Base-by-base conservation (phyloP, 345 rosid species). In the Eutrema japonicum region DNA sequence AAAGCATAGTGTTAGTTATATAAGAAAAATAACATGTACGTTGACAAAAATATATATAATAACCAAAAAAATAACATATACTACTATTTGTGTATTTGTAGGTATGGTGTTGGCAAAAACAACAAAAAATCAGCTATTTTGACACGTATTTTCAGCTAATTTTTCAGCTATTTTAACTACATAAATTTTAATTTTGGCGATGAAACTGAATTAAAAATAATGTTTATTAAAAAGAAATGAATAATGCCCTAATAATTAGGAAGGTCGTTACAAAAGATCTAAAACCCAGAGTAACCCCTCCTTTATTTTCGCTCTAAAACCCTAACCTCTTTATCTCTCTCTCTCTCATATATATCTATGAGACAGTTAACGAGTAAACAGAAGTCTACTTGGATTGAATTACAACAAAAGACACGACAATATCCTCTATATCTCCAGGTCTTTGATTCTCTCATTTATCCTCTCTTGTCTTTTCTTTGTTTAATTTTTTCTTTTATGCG, bases 231-330 rank as follows among this genome's bases (percentile, higher is more conserved):
- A 27, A 49, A 2, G 35, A 63, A 63, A 33, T 64, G 13, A 64
- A 65, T 45, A 10, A 18, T 66, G 50, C 43, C 71, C 73, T 48
- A 12, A 50, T 74, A 30, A 66, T 56, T 60, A 68, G 79, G 74
- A 60, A 53, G 56, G 49, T 51, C 22, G 78, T 75, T 75, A 75
- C 69, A 33, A 74, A 53, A 30, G 5, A 57, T 22, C 58, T 37
- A 57, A 73, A 55, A 40, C 59, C 66, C 72, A 11, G 11, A 51
- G 49, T 75, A 75, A 67, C 78, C 13, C n/a, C 73, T 75, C 73
- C 78, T 59, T 51, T 27, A 52, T 67, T 41, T 67, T 2, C 58
- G 78, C 61, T 64, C 41, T 22, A 59, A 74, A 67, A 59, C 73
- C 78, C 68, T 67, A 50, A 68, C 26, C 12, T 13, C 26, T 67